A percentile compares a stretch with the other conserved stretches of the same genome.
phyloP scores from a whole-genome alignment of 2,329 filamentous ascomycete genomes.

The Diaporthe longicolla region DNA sequence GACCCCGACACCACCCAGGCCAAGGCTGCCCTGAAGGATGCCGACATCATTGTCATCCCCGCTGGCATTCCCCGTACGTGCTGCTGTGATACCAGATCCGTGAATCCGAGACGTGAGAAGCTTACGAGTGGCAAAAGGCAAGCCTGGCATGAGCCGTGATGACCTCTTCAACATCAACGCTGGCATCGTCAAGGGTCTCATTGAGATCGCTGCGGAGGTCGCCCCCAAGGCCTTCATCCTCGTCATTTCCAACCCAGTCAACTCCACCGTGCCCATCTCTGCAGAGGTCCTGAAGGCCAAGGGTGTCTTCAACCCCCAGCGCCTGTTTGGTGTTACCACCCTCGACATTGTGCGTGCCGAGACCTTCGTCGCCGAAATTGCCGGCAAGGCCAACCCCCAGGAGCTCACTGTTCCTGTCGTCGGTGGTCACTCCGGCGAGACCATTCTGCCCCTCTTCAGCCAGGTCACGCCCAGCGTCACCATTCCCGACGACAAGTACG shows the following conservation, averaged over 20 bases:
- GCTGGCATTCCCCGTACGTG: slow-evolving; percentile 95
- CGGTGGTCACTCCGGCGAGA: slow-evolving; percentile 97
- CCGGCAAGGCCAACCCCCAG: slow-evolving; percentile 84
- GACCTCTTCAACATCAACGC: slow-evolving; percentile 99
- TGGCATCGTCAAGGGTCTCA: slow-evolving; percentile 94
- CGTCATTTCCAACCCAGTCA: slow-evolving; percentile 99
- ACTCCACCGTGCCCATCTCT: slow-evolving; percentile 97
- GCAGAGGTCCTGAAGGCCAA: slow-evolving; percentile 96
- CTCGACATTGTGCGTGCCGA: slow-evolving; percentile 98
- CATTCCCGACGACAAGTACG: slow-evolving; percentile 91
- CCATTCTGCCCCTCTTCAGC: slow-evolving; percentile 98
- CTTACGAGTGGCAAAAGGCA: slow-evolving; percentile 71
- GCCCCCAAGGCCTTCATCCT: slow-evolving; percentile 95
- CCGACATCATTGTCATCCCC: slow-evolving; percentile 96
- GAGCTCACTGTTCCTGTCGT: slow-evolving; percentile 92
- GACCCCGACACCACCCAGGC: slow-evolving; percentile 65
- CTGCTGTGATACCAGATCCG: background rate
- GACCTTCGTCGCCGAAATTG: slow-evolving; percentile 92
- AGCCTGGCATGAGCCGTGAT: slow-evolving; percentile 99
- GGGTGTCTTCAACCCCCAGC: slow-evolving; percentile 93
- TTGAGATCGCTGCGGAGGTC: slow-evolving; percentile 88
- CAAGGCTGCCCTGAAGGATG: slow-evolving; percentile 90
- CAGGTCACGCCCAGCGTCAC: slow-evolving; percentile 83
- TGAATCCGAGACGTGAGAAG: background rate
- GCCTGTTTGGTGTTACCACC: slow-evolving; percentile 98